Base-by-base conservation (phyloP, 1,284 basidiomycete species). In the Meira nashicola region DNA sequence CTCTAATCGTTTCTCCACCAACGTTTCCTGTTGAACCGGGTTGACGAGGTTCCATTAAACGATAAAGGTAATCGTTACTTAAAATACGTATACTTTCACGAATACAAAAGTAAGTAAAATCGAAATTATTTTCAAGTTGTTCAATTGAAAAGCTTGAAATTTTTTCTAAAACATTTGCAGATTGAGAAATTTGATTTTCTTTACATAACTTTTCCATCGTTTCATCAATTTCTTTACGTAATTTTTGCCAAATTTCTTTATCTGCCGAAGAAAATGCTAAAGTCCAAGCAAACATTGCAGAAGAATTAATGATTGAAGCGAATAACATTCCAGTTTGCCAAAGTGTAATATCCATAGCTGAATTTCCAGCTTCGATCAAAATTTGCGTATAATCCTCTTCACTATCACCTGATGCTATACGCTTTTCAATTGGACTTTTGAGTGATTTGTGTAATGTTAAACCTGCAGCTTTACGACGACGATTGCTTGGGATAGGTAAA, bases 231-330 rank as follows among this genome's bases (percentile, higher is more conserved):
- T 70, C 68, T 19, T 12, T 46, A 1, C 64, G 54, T 2, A 67
- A 62, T 3, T 39, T 11, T n/a, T 63, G 56, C 1, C 57, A 55
- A 7, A 56, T 14, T 1, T 59, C 55, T 0, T 63, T 58, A 6
- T 56, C 25, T 39, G 64, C 39, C 37, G 54, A 55, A 0, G 66
- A 52, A 53, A 66, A 68, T 28, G 64, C 33, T 6, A 70, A 39
- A 1, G 61, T 28, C 23, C 59, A 70, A 9, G 64, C 57, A 0
- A 61, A 38, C 37, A 70, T 46, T 1, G 64, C 66, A 2, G 68
- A 67, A 38, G 68, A 64, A 62, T 70, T 70, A 59, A 70, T 66
- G 49, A 70, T 68, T 19, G 68, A 65, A 9, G 68, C 68, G 50
- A 70, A 70, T 2, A 70, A 56, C 2, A 55, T 57, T 28, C 64